phyloP scores from a whole-genome alignment of 2,329 filamentous ascomycete species.

The Elsinoe necatrix region DNA sequence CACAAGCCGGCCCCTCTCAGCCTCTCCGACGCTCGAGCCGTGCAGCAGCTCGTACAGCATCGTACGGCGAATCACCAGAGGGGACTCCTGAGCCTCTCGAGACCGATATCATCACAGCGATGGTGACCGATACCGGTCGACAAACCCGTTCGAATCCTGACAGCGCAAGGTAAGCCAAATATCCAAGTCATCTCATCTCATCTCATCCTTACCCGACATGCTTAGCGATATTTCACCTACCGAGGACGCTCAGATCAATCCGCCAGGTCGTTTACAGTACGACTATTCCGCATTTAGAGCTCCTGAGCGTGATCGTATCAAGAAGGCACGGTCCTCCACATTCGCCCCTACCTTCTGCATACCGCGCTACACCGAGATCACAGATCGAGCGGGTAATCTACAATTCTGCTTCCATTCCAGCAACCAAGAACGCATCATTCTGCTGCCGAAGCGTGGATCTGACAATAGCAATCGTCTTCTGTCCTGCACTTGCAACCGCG shows the following conservation, averaged over 20 bases:
- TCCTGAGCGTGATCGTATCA: not conserved
- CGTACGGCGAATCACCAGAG: not conserved
- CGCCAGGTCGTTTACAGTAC: not conserved
- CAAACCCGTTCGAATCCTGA: not conserved
- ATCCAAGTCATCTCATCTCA: too few species aligned
- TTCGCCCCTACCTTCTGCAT: not conserved
- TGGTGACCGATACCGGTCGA: not conserved
- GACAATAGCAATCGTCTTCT: not conserved
- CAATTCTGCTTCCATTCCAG: not conserved
- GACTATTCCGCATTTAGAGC: not conserved
- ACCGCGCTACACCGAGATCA: not conserved
- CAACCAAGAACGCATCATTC: not conserved
- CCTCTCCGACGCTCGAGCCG: not conserved
- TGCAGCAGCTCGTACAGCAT: not conserved
- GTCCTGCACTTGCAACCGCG: not conserved
- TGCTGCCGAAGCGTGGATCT: not conserved
- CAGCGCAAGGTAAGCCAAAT: not conserved
- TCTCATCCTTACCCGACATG: too few species aligned
- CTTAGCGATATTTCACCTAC: not conserved
- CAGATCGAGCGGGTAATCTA: not conserved
- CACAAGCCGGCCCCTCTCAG: not conserved
- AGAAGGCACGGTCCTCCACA: not conserved
- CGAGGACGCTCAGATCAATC: not conserved
- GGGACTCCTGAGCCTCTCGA: not conserved
- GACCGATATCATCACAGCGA: not conserved